A percentile compares a stretch with the other conserved stretches of the same genome.
phyloP scores from a whole-genome alignment of 768 basidiomycete genomes.

The Bullera alba region DNA sequence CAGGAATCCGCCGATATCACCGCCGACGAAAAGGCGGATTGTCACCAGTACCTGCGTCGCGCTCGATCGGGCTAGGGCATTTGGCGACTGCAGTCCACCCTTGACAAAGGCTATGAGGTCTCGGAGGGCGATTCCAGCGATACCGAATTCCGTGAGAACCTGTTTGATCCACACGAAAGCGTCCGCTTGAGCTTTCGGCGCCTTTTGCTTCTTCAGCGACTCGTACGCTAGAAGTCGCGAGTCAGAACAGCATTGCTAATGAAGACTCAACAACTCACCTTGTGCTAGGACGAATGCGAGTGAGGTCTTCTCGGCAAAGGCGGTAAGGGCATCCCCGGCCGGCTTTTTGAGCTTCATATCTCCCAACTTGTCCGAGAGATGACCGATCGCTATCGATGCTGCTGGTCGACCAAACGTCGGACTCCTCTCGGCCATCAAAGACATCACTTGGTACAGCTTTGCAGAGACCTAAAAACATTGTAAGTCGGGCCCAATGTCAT shows the following conservation, averaged over 20 bases:
- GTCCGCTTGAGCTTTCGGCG: constrained; percentile 92
- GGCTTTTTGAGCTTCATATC: constrained; percentile 96
- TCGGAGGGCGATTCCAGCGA: constrained; percentile 73
- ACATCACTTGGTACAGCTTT: constrained; percentile 76
- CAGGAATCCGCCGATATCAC: constrained; percentile 84
- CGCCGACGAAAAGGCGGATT: constrained; percentile 81
- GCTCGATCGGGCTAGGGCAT: constrained; percentile 83
- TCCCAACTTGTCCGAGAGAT: constrained; percentile 87
- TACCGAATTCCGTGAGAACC: constrained; percentile 82
- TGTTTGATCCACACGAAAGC: constrained; percentile 80
- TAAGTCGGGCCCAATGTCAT: not conserved
- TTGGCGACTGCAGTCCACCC: constrained; percentile 77
- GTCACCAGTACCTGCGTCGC: constrained; percentile 91
- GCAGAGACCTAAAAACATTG: constrained; percentile 64
- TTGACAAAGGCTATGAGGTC: constrained; percentile 87
- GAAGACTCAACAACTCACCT: constrained; percentile 53
- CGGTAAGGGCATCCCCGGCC: constrained; percentile 73
- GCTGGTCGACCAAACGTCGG: constrained; percentile 80
- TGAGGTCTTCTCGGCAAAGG: constrained; percentile 86
- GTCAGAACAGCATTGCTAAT: not conserved
- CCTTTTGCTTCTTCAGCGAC: constrained; percentile 87
- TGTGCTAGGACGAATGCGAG: constrained; percentile 88
- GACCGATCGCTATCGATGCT: constrained; percentile 68
- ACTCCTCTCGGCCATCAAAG: constrained; percentile 64
- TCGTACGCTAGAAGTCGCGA: constrained; percentile 67